phyloP scores from a whole-genome alignment of 768 basidiomycete genomes.

The Lyophyllum semitale region DNA sequence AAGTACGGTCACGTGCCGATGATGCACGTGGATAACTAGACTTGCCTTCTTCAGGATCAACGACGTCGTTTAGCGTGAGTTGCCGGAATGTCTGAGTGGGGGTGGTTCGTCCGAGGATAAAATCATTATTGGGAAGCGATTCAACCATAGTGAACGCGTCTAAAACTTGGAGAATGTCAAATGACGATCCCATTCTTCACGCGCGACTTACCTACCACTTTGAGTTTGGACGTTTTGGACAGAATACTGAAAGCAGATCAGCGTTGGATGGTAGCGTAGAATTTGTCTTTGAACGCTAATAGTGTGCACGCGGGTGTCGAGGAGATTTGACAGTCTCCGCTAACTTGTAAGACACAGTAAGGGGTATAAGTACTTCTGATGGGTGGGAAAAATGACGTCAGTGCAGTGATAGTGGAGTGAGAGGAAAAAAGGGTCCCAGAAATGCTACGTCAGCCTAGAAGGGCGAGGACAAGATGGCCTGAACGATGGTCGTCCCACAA shows the following conservation, averaged over 20 bases:
- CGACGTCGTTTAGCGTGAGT: not conserved
- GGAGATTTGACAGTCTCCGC: not conserved
- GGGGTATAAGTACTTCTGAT: conserved; percentile 2
- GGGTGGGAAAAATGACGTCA: conserved; percentile 9
- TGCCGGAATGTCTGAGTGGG: not conserved
- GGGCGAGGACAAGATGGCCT: not conserved
- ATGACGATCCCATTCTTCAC: not conserved
- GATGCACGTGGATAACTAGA: not conserved
- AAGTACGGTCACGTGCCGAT: conserved; percentile 9
- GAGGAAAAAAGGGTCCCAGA: not conserved
- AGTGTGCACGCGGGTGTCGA: not conserved
- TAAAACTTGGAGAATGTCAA: not conserved
- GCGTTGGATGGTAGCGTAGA: not conserved
- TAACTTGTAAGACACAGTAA: conserved; percentile 2
- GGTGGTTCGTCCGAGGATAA: not conserved
- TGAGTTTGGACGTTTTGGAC: not conserved
- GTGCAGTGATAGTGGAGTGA: conserved; percentile 1
- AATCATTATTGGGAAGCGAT: not conserved
- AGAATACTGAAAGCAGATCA: not conserved
- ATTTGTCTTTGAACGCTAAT: not conserved
- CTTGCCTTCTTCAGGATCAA: conserved; percentile 15
- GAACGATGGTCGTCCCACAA: too few species aligned
- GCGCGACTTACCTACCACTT: not conserved
- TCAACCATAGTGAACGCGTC: conserved; percentile 5
- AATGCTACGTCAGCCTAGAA: conserved; percentile 1